Percentiles rank a stretch among this genome's conserved stretches.
These are phyloP conservation scores for Staphylotrichum tortipilum DNA, from an alignment of 495 filamentous ascomycete species.

Conservation along the genomic window DNA sequence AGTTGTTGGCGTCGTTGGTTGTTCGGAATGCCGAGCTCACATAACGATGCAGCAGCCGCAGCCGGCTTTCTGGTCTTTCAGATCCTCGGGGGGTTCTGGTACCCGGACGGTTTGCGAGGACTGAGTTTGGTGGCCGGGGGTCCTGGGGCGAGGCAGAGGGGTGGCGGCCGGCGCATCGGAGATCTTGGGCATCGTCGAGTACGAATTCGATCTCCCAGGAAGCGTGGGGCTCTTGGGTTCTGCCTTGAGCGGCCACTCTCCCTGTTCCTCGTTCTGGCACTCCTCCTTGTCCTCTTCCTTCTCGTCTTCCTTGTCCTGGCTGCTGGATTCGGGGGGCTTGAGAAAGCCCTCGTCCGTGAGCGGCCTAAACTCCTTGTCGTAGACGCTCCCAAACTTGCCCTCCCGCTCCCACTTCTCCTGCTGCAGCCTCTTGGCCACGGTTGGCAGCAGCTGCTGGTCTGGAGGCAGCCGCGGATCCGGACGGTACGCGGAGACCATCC, in stretches of 20 bases:
- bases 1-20: not conserved
- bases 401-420: conserved; percentile 94
- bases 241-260: conserved; percentile 38
- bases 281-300: conserved; percentile 26
- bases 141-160: conserved; percentile 30
- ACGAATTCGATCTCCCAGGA: conserved; percentile 41
- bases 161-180: conserved; percentile 32
- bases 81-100: conserved; percentile 31
- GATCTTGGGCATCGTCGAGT: conserved; percentile 52
- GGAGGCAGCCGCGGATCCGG: conserved; percentile 90
- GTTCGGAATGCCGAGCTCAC: conserved; percentile 22
- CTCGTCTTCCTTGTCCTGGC: conserved; percentile 20
- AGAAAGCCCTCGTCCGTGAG: conserved; percentile 50
- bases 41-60: conserved; percentile 50
- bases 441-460: conserved; percentile 91
- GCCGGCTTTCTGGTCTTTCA: conserved; percentile 32
- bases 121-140: conserved; percentile 20
- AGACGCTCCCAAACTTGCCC: conserved; percentile 69
- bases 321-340: conserved; percentile 35
- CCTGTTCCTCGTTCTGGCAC: conserved; percentile 29
- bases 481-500: conserved; percentile 91
- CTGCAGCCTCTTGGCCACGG: conserved; percentile 80
- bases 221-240: conserved; percentile 37
- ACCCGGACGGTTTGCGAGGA: conserved; percentile 18
- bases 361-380: conserved; percentile 75